phyloP scores from a whole-genome alignment of 768 basidiomycete species.

The Pisolithus tinctorius region DNA sequence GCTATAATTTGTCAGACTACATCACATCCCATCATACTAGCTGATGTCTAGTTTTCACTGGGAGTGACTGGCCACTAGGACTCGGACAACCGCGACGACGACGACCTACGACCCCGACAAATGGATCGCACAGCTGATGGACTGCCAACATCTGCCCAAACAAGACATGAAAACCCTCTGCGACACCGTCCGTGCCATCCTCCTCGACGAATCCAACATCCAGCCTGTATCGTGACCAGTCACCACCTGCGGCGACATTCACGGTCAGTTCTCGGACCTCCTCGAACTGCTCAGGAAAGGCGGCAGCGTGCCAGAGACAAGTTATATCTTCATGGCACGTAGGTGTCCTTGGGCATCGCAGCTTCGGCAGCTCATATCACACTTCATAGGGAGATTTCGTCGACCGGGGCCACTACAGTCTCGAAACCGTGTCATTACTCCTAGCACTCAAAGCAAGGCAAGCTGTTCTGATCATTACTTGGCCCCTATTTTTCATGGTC shows the following conservation, averaged over 20 bases:
- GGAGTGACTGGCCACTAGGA: no score
- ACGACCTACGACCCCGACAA: constrained; percentile 52
- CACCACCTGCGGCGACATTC: constrained; percentile 93
- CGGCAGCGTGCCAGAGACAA: constrained; percentile 78
- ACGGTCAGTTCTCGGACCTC: constrained; percentile 97
- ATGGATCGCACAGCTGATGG: constrained; percentile 86
- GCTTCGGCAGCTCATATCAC: constrained; percentile 12
- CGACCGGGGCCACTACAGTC: constrained; percentile 92
- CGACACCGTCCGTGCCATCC: constrained; percentile 77
- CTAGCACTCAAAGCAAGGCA: no score
- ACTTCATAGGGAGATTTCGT: constrained; percentile 85
- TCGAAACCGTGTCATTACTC: no score
- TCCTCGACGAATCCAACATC: constrained; percentile 96
- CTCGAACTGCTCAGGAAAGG: constrained; percentile 85
- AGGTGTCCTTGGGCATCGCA: constrained; percentile 31
- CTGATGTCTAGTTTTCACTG: neutral
- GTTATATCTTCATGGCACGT: constrained; percentile 96
- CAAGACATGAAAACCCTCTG: constrained; percentile 91
- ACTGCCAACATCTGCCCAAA: constrained; percentile 85
- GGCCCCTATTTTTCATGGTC: constrained; percentile 3
- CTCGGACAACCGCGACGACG: neutral
- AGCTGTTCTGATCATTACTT: neutral
- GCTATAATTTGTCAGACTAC: neutral
- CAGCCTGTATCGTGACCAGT: constrained; percentile 94
- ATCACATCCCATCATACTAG: neutral